Conservation (phyloP, 371 early-diverging fungal species). For the Furculomyces boomerangus region DNA sequence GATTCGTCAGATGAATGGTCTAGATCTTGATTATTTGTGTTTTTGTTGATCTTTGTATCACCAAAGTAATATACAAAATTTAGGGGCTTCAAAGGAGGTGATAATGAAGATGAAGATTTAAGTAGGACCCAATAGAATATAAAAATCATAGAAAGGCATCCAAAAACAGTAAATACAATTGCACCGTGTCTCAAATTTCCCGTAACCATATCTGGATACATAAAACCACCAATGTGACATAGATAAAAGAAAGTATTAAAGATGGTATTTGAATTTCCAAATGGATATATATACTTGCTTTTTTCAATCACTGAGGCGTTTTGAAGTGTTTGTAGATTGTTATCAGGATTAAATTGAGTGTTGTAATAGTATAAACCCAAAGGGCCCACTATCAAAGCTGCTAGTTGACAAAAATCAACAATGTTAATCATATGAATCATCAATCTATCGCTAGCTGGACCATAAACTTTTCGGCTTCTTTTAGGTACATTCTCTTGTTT, state of each 20-base stretch:
- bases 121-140: neutral
- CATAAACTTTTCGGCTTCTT: conserved; percentile 9
- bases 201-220: neutral
- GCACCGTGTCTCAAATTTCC: neutral
- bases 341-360: neutral
- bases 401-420: neutral
- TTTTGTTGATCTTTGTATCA: no score
- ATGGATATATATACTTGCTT: no score
- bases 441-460: neutral
- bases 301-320: no score
- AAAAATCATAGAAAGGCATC: neutral
- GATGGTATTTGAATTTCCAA: neutral
- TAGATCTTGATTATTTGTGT: no score
- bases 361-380: neutral
- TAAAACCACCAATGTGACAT: neutral
- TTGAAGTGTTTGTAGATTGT: no score
- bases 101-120: neutral
- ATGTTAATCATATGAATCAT: neutral
- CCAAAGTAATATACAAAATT: no score
- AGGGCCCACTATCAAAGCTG: neutral
- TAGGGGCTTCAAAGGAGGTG: no score
- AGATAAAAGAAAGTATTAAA: neutral
- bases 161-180: neutral
- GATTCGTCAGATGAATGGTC: neutral
- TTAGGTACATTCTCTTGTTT: conserved; percentile 15